Base-by-base conservation (phyloP, 805 yeast genomes). In the Candida anglica region DNA sequence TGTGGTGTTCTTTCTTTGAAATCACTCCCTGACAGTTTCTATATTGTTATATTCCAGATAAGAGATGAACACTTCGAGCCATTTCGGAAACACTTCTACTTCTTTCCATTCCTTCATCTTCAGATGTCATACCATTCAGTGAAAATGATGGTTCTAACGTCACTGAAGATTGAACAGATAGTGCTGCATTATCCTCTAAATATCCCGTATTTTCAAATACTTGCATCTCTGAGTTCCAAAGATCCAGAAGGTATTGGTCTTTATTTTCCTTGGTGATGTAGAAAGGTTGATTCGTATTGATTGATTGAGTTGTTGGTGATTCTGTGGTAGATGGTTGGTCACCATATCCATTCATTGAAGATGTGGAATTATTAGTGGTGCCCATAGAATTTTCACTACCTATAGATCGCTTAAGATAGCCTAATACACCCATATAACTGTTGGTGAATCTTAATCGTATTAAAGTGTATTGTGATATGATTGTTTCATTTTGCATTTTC, bases 401-500 rank as follows among this genome's bases (percentile, higher is more conserved):
- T n/a, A n/a, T n/a, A n/a, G n/a, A n/a, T n/a, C n/a, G 28, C 15
- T 16, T 11, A n/a, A 58, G 27, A 32, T 34, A 59, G 15, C 66
- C 66, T 23, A 57, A 30, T 10, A 51, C 47, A 1, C 64, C 66
- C 5, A 50, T 44, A 17, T 41, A 37, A 11, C 11, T 27, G 7
- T 46, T 46, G 11, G 57, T 45, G 29, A 62, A 66, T 20, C 71
- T 43, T 13, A 62, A 46, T 22, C 70, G 40, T 9, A 66, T 60
- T 10, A 57, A 55, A 5, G 57, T 63, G 47, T 64, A 66, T 32
- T 66, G 66, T 2, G 59, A 50, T 27, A 47, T 37, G 4, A 66
- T 44, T 2, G 58, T 54, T 38, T 66, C 70, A 41, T 65, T 55
- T 36, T 63, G 69, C 17, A 62, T 63, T 31, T 50, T 57, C 29